Evolutionary conservation across 2,329 filamentous ascomycete species (phyloP), one percentile per base, ranked within the genome.

Genomic region (Diplocarpon mali): DNA sequence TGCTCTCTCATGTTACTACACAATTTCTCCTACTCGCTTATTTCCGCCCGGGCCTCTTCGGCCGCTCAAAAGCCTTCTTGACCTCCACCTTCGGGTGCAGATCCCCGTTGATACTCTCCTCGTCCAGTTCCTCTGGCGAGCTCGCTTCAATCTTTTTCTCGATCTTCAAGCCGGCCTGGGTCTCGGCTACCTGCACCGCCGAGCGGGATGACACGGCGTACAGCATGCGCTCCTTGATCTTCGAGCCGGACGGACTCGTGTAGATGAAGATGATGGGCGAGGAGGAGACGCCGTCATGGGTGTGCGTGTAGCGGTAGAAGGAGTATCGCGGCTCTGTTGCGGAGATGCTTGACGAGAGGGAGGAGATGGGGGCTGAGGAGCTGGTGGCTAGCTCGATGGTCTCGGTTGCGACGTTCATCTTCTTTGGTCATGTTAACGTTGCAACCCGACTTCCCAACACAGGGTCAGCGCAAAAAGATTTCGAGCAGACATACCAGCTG

Each of bases 201-300:
- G 76, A 74, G 10, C 75, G 69, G 65, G 80, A 80, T 68, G 80
- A 80, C 20, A 80, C 67, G 29, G 85, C 84, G 62, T 92, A 92
- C 59, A 92, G 65, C 86, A 93, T 93, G 52, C 85, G 73, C 65
- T 84, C 82, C 67, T 86, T 89, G 67, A 92, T 84, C 42, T 75
- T 69, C 65, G 80, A 85, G 42, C 72, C 77, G 0, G 75, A 68
- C 0, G 86, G 86, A 62, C 84, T 88, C 5, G 85, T 90, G 66
- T 88, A 90, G 60, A 92, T 78, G 67, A 92, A 92, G 5, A 90
- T 69, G 38, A 90, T 68, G 2, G 80, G 76, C 44, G 69, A 72
- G 42, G 69, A 67, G 47, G 72, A 65, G 37, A 60, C 51, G 16
- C 76, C 76, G 28, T 68, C 65, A 49, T 77, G 65, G 35, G 72